A percentile compares a stretch with the other conserved stretches of the same genome.
Conservation (phyloP, 129 eudicot species). For the Flaveria linearis region DNA sequence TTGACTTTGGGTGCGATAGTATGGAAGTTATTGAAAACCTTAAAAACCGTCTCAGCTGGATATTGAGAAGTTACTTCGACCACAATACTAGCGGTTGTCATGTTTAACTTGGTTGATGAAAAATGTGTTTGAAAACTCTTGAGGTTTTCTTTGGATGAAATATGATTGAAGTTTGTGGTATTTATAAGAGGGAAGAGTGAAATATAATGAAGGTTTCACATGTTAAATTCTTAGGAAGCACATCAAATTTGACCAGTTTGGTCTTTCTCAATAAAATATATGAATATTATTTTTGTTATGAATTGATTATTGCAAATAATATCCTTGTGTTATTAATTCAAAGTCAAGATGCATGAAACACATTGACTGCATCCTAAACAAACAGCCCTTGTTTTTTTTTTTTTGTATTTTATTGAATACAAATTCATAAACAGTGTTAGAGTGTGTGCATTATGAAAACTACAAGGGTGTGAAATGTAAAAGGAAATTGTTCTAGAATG, state of each 20-base stretch:
- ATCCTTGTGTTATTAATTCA: background rate
- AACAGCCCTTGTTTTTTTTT: background rate
- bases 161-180: background rate
- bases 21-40: conserved; percentile 16
- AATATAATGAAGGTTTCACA: background rate
- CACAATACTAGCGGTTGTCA: conserved; percentile 12
- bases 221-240: background rate
- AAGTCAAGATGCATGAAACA: background rate
- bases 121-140: background rate
- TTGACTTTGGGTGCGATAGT: conserved; percentile 18
- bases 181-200: conserved; percentile 1
- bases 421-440: too few species aligned
- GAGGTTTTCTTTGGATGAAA: background rate
- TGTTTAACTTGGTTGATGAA: background rate
- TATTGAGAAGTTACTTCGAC: conserved; percentile 10
- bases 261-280: background rate
- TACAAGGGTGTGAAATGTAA: too few species aligned
- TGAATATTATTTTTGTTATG: background rate
- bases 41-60: background rate
- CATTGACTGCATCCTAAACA: background rate
- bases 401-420: too few species aligned
- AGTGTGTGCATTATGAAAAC: too few species aligned
- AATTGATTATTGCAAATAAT: background rate
- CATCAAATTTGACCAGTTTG: background rate
- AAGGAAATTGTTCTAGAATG: too few species aligned